A percentile compares a stretch with the other conserved stretches of the same genome.
phyloP scores from a whole-genome alignment of 768 basidiomycete species.

The Postia placenta region DNA sequence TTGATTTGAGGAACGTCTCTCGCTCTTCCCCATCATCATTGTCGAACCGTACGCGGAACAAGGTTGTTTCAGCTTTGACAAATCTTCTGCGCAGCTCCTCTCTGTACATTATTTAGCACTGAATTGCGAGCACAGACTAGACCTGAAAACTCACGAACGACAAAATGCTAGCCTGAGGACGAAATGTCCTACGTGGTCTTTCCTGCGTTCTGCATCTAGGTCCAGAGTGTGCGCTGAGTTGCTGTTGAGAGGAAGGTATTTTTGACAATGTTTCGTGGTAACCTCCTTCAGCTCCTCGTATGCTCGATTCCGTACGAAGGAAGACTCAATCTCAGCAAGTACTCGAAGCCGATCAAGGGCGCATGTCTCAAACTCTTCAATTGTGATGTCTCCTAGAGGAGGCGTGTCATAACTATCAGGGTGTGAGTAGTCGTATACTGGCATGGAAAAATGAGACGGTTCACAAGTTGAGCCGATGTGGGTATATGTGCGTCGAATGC shows the following conservation, averaged over 20 bases:
- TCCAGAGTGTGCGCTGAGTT: conserved; percentile 41
- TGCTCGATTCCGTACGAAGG: conserved; percentile 74
- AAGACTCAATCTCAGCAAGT: conserved; percentile 88
- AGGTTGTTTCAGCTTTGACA: conserved; percentile 78
- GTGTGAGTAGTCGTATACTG: too few species aligned
- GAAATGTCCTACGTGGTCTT: conserved; percentile 90
- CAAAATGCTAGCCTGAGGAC: conserved; percentile 93
- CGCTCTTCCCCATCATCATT: conserved; percentile 51
- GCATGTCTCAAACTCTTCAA: conserved; percentile 92
- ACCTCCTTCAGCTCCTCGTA: conserved; percentile 70
- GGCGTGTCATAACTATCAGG: conserved; percentile 84
- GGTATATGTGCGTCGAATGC: conserved; percentile 38
- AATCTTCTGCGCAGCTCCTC: conserved; percentile 88
- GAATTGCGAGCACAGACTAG: too few species aligned
- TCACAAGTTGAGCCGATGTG: conserved; percentile 76
- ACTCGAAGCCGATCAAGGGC: conserved; percentile 86
- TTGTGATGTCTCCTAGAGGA: conserved; percentile 80
- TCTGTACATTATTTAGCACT: conserved; percentile 41
- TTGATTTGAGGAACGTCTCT: conserved; percentile 55
- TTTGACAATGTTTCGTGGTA: conserved; percentile 56
- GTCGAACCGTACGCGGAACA: conserved; percentile 83
- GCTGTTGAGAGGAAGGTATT: conserved; percentile 70
- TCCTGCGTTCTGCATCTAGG: conserved; percentile 59
- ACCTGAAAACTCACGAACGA: conserved; percentile 77
- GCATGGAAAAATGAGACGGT: conserved; percentile 13